phyloP scores from a whole-genome alignment of 192 early-diverging fungal genomes.

The Thamnidium elegans region DNA sequence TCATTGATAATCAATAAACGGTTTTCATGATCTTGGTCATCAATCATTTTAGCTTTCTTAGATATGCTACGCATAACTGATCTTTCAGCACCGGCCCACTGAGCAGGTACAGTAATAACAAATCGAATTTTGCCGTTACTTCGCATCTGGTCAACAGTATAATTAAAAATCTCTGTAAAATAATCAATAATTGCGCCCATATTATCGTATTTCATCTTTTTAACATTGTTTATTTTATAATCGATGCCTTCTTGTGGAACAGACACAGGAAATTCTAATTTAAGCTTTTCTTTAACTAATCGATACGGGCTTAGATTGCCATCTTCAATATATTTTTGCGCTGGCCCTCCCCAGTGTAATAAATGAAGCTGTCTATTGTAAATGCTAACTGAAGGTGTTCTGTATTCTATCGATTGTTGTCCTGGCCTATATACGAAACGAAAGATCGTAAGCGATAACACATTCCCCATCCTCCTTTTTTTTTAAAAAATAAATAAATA shows the following conservation, averaged over 20 bases:
- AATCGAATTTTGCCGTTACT: slow-evolving; percentile 40
- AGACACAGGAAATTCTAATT: background rate
- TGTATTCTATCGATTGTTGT: background rate
- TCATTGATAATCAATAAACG: slow-evolving; percentile 43
- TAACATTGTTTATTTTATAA: background rate
- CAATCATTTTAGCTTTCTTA: slow-evolving; percentile 38
- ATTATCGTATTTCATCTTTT: background rate
- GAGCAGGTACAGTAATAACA: slow-evolving; percentile 48
- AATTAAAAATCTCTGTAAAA: background rate
- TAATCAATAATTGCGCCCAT: background rate
- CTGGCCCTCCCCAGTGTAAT: background rate
- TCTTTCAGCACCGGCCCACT: slow-evolving; percentile 41
- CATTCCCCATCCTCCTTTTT: background rate
- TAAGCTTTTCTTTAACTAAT: background rate
- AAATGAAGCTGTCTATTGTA: background rate
- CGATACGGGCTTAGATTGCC: background rate
- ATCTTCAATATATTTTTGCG: background rate
- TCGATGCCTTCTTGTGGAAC: background rate
- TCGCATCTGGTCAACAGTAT: slow-evolving; percentile 6
- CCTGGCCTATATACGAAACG: background rate
- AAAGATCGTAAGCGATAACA: background rate
- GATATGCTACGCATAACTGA: slow-evolving; percentile 40
- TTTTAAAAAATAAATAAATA: background rate
- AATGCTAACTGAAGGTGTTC: slow-evolving; percentile 1
- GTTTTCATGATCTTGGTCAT: slow-evolving; percentile 34